phyloP scores from a whole-genome alignment of 768 basidiomycete species.

The Phlebiopsis flavidoalba region DNA sequence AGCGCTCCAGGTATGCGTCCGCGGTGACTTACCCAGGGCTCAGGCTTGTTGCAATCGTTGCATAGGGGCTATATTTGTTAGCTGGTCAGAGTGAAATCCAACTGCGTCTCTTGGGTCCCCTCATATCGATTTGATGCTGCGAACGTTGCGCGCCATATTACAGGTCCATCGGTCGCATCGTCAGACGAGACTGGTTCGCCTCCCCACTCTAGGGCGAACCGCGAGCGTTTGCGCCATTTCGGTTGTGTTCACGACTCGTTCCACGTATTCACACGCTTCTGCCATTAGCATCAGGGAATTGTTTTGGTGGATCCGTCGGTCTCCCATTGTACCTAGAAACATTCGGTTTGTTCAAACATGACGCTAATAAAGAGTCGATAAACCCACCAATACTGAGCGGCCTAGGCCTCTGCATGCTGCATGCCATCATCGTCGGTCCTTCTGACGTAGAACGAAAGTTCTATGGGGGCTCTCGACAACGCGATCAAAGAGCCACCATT shows the following conservation, averaged over 20 bases:
- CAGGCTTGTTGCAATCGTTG: constrained; percentile 82
- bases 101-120: constrained; percentile 78
- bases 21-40: constrained; percentile 53
- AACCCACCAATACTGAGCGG: constrained; percentile 67
- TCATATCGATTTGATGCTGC: constrained; percentile 84
- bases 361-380: not conserved
- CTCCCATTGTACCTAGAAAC: constrained; percentile 76
- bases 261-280: constrained; percentile 68
- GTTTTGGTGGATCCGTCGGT: constrained; percentile 45
- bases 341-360: not conserved
- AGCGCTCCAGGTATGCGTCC: not conserved
- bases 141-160: constrained; percentile 71
- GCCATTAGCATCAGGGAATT: constrained; percentile 71
- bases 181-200: constrained; percentile 17
- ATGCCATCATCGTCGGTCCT: constrained; percentile 41
- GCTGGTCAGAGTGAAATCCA: constrained; percentile 76
- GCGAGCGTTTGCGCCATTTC: constrained; percentile 59
- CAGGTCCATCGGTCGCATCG: not conserved
- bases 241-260: constrained; percentile 63
- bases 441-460: constrained; percentile 72
- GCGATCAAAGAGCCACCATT: constrained; percentile 83
- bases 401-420: constrained; percentile 72
- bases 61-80: constrained; percentile 78
- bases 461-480: constrained; percentile 81
- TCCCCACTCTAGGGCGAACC: constrained; percentile 66